Conservation (phyloP, 352 stramenopile species). For the Globisporangium heterothallicum region DNA sequence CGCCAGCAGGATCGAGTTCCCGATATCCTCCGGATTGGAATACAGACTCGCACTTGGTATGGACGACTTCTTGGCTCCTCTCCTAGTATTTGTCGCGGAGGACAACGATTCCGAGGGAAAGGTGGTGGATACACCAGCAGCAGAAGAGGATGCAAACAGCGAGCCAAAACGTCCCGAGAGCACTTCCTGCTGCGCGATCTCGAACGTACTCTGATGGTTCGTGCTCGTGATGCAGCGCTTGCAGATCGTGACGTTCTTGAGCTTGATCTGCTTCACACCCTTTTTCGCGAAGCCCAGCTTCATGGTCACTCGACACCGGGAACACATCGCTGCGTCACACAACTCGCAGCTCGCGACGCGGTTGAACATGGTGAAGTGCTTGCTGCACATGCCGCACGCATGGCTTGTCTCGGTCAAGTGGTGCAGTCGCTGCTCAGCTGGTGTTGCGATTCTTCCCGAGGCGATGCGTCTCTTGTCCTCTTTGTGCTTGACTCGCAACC, state of each 20-base stretch:
- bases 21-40: background rate
- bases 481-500: constrained; percentile 1
- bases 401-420: background rate
- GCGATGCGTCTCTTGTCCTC: constrained; percentile 1
- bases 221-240: constrained; percentile 5
- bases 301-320: constrained; percentile 37
- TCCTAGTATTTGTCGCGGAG: no score
- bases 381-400: constrained; percentile 19
- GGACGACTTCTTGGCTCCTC: no score
- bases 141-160: background rate
- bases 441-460: no score
- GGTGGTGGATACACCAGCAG: background rate
- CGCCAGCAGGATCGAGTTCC: background rate
- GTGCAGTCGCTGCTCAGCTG: background rate
- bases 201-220: constrained; percentile 8
- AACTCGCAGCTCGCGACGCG: constrained; percentile 24
- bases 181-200: constrained; percentile 11
- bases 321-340: constrained; percentile 26
- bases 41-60: no score
- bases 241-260: constrained; percentile 10
- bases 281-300: constrained; percentile 36
- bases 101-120: background rate
- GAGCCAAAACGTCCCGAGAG: constrained; percentile 20
- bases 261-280: constrained; percentile 37
- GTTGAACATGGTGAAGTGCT: constrained; percentile 14